Evolutionary conservation across 2,329 filamentous ascomycete species (phyloP), one percentile per base, ranked within the genome.

Genomic region (Cadophora malorum): DNA sequence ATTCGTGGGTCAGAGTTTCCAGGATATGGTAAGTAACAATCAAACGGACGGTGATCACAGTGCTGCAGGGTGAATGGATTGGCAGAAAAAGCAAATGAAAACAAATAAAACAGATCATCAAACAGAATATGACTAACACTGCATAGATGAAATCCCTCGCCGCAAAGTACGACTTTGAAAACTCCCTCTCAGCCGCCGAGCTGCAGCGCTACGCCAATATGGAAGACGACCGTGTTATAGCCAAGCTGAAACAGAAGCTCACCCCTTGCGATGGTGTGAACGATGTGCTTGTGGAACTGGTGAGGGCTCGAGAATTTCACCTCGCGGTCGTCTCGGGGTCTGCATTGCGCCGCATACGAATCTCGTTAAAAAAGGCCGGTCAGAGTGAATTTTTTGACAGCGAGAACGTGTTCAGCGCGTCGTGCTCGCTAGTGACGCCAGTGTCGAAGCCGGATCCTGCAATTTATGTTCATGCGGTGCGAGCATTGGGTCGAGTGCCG

Each of bases 1-100:
- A 82, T 97, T 96, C 76, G 93, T 97, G 74, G 94, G 94, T 75
- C 91, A 96, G 80, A 97, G 96, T 86, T 97, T 97, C 86, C 92
- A 93, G 74, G 92, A 92, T 81, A 96, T 97, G 92, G 89, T 97
- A 81, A 80, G 83, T 68, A 88, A 87, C 70, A 87, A 97, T 69
- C 89, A 94, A 80, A 82, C 88, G 79, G 90, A 91, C 80, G 89
- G 92, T 84, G 83, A 85, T 80, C 94, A 97, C 80, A 81, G 84
- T 75, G 80, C 31, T 79, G 6, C 41, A 19, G 41, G 16, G 41
- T 45, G 41, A 16, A 16, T 45, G 2, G 14, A 19, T 45, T 19
- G 10, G 14, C 41, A 5, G 12, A 5, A 14, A 45, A 38, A 45
- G 41, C 41, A 45, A 45, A 45, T 45, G 41, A 45, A 19, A 45